Conservation (phyloP, 2,329 filamentous ascomycete genomes). For the Beauveria sp. region DNA sequence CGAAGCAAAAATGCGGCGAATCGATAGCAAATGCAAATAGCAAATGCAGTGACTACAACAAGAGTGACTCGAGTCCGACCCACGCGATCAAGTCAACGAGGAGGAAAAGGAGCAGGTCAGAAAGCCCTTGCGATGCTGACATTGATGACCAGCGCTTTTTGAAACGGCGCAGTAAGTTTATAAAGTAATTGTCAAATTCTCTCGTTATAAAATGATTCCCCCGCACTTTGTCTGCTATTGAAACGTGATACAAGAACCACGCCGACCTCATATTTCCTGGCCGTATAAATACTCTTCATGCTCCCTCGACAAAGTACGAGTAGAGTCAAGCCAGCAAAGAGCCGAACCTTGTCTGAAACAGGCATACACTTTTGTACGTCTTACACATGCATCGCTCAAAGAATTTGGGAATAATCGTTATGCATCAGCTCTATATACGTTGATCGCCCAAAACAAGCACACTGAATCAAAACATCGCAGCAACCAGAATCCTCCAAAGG, state of each 20-base stretch:
- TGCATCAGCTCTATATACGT: constrained; percentile 7
- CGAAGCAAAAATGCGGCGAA: no score
- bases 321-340: no score
- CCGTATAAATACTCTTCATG: no score
- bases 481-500: background rate
- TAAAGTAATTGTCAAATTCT: background rate
- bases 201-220: background rate
- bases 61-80: background rate
- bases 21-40: no score
- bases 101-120: background rate
- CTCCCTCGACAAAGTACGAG: no score
- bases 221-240: background rate
- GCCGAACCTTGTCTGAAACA: background rate
- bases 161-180: background rate
- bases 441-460: background rate
- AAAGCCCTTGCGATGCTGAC: background rate
- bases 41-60: background rate
- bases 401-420: background rate
- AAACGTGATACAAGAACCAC: background rate
- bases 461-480: background rate
- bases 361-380: no score
- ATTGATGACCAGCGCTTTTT: background rate
- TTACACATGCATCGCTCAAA: no score
- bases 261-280: no score
- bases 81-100: background rate